Evolutionary conservation across 768 basidiomycete genomes (phyloP), one percentile per base, ranked within the genome.

Genomic region (Phylloporus sp.): DNA sequence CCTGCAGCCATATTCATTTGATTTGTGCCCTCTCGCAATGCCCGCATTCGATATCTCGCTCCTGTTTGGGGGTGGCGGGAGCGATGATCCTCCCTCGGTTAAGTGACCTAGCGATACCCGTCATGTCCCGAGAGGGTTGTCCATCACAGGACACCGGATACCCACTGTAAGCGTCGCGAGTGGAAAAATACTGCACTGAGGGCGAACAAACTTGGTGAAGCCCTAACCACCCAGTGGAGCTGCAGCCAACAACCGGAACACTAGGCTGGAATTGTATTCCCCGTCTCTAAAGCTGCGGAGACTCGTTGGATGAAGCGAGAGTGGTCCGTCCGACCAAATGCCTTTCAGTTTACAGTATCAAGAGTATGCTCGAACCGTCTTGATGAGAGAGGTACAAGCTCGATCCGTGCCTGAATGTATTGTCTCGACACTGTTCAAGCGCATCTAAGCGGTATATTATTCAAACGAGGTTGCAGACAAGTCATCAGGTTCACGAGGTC

Each of bases 401-500:
- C n/a, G n/a, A n/a, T n/a, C n/a, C n/a, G n/a, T n/a, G n/a, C 11
- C 34, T n/a, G 40, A 45, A 20, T 42, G 45, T 35, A 54, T 31
- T 45, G 4, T 36, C 45, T 31, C 45, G 39, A 35, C 12, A 28
- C 31, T 38, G 16, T 36, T 44, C n/a, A 26, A 4, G 31, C 27
- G 27, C 12, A 38, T 59, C 62, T 57, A 59, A 50, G 38, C 22
- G 50, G 43, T 57, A 60, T 63, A 63, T 55, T 41, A 43, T 20
- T 46, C 55, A 38, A 26, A 45, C 40, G 23, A 28, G 18, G 57
- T 26, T 55, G 29, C 67, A 69, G 69, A 71, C 51, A 57, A n/a
- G 32, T n/a, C 31, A 20, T 45, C 22, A 43, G n/a, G 43, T 52
- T 68, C 59, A 79, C 57, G 63, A 57, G 24, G 71, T 73, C 59